Conservation (phyloP, 306 rosid species). For the Dalbergia cochinchinensis region DNA sequence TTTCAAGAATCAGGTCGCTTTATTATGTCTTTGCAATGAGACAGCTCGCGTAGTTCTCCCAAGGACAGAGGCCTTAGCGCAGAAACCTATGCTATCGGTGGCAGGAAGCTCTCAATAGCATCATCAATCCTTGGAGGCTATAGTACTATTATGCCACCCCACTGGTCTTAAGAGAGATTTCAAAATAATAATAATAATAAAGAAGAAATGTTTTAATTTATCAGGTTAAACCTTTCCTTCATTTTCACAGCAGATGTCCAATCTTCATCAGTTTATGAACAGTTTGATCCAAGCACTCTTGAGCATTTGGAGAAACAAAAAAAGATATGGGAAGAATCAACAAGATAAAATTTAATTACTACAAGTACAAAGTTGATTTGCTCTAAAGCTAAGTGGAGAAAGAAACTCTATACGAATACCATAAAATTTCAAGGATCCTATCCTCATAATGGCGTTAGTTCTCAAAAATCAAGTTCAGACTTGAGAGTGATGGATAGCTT, state of each 20-base stretch:
- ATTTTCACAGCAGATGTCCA: background rate
- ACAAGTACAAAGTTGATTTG: background rate
- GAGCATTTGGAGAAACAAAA: background rate
- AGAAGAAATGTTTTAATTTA: no score
- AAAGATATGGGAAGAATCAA: background rate
- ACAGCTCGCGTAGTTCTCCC: slow-evolving; percentile 46
- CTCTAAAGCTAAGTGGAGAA: background rate
- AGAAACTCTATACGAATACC: background rate
- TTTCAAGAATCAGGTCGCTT: slow-evolving; percentile 5
- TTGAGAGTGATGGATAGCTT: background rate
- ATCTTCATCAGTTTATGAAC: background rate
- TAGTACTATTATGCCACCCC: background rate
- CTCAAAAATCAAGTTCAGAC: slow-evolving; percentile 6
- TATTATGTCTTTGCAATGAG: slow-evolving; percentile 42
- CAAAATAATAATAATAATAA: no score
- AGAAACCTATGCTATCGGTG: slow-evolving; percentile 39
- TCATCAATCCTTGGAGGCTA: slow-evolving; percentile 1
- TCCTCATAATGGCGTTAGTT: background rate
- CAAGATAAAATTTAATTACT: background rate
- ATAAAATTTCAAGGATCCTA: background rate
- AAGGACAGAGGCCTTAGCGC: slow-evolving; percentile 25
- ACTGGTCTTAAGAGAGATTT: no score
- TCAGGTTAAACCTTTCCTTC: no score
- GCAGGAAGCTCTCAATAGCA: slow-evolving; percentile 14
- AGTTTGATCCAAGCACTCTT: no score